Evolutionary conservation across 2,329 filamentous ascomycete species (phyloP), one percentile per base, ranked within the genome.

Genomic region (Hypoxylon sp.): DNA sequence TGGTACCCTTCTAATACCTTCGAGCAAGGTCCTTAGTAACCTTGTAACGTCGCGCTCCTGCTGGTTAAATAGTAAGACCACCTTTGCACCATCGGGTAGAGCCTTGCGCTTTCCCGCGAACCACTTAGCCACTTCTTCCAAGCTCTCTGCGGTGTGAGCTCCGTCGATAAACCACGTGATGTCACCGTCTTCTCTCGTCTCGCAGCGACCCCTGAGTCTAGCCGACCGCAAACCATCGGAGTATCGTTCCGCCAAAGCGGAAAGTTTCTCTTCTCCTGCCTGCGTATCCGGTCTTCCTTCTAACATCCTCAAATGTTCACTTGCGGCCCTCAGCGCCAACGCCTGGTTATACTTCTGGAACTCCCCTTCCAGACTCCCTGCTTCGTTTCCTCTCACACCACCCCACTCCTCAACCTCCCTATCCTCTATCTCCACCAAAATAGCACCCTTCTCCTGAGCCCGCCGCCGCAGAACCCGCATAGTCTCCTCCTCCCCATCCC

Each of bases 31-130:
- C 33, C 81, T 81, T 2, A 95, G 86, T 1, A 97, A 85, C 14
- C 86, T 83, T 3, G 83, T 81, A 4, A 92, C 92, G 75, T 97
- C 90, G 33, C 94, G 88, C 9, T 93, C 94, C 77, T 97, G 94
- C 80, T 98, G 95, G 80, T 98, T 98, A 84, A 98, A 98, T 52
- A 98, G 86, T 50, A 98, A 82, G 0, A 93, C 83, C 5, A 82
- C 78, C 48, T 83, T 80, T 26, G 71, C 58, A 6, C 77, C 76
- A 0, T 69, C 65, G 0, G 70, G 44, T 6, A 63, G 76, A 2
- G 31, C 46, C 5, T 61, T 46, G 9, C 67, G 39, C 77, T 84
- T 81, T 6, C 80, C 81, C 1, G 87, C 87, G 74, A 95, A 95
- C 94, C 94, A 98, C 71, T 84, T 84, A 2, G 89, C 93, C 10